phyloP scores from a whole-genome alignment of 2,329 filamentous ascomycete genomes.

The Coniochaeta pulveracea region DNA sequence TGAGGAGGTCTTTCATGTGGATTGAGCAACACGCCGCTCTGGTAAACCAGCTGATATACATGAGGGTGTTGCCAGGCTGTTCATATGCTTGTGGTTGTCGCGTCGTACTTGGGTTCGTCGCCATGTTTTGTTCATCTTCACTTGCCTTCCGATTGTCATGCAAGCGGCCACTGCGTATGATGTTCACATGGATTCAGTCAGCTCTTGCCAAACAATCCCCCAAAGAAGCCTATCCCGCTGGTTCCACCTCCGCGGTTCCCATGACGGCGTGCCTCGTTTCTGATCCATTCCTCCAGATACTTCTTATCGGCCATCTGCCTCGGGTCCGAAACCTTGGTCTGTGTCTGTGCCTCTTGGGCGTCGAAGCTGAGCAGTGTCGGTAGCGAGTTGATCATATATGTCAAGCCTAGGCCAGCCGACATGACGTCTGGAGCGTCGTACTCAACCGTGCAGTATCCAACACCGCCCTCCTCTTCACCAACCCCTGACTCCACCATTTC shows the following conservation, averaged over 20 bases:
- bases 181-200: too few relatives aligned
- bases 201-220: constrained; percentile 29
- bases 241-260: constrained; percentile 29
- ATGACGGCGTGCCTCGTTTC: constrained; percentile 34
- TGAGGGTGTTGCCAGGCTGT: too few relatives aligned
- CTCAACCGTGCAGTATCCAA: constrained; percentile 42
- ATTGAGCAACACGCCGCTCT: too few relatives aligned
- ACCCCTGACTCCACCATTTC: constrained; percentile 37
- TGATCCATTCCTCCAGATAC: constrained; percentile 43
- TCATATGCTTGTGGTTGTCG: too few relatives aligned
- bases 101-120: too few relatives aligned
- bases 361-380: constrained; percentile 49
- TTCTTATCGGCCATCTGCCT: constrained; percentile 33
- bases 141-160: too few relatives aligned
- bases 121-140: too few relatives aligned
- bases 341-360: constrained; percentile 36
- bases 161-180: too few relatives aligned
- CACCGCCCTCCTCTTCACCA: constrained; percentile 43
- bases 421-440: constrained; percentile 48
- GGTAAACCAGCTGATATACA: too few relatives aligned
- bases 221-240: constrained; percentile 15
- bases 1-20: constrained; percentile 57
- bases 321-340: constrained; percentile 37
- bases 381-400: constrained; percentile 46
- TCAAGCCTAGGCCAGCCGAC: constrained; percentile 32